Base-by-base conservation (phyloP, 2,329 filamentous ascomycete genomes). In the Phoma sp. region DNA sequence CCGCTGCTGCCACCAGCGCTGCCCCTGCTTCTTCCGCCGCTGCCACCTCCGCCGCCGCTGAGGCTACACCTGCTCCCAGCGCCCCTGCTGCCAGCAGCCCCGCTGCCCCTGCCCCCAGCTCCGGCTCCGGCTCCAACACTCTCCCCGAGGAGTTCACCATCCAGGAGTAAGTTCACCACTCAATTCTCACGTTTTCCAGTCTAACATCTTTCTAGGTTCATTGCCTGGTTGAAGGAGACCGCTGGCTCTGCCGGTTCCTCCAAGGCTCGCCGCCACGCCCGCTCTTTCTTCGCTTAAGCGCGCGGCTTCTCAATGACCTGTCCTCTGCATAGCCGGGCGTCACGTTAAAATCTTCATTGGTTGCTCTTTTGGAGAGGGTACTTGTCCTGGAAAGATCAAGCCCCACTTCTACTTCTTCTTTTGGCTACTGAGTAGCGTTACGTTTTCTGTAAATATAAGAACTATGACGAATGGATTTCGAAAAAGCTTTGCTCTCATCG, bases 201-300 rank as follows among this genome's bases (percentile, higher is more conserved):
- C 23, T 25, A 25, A 25, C 9, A 9, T 9, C 5, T 25, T 25
- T 25, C 5, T 9, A 25, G 15, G 61, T 69, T 68, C 67, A 67
- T 68, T 53, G 55, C 56, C 38, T 71, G 66, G 67, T 61, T 69
- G 56, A 62, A 67, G 66, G 33, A 53, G 32, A 61, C 59, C 48
- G 59, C 64, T 18, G 60, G 65, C 53, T 45, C 49, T 42, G 58
- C 57, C 38, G 45, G 39, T 38, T 60, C 59, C 32, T 54, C 59
- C 43, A 60, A 64, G 49, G 59, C 60, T 45, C 59, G 62, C 57
- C 67, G 66, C 46, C 79, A 71, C 60, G 74, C 67, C 17, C 79
- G 78, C 30, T 53, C 74, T 21, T 77, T 74, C 25, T 61, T 68
- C 29, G 42, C 21, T 47, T 81, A 78, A 59, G 71, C 69, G 15